These are phyloP conservation scores for Ocimum tenuiflorum DNA, from an alignment of 257 asterid genomes.

Conservation along the genomic window DNA sequence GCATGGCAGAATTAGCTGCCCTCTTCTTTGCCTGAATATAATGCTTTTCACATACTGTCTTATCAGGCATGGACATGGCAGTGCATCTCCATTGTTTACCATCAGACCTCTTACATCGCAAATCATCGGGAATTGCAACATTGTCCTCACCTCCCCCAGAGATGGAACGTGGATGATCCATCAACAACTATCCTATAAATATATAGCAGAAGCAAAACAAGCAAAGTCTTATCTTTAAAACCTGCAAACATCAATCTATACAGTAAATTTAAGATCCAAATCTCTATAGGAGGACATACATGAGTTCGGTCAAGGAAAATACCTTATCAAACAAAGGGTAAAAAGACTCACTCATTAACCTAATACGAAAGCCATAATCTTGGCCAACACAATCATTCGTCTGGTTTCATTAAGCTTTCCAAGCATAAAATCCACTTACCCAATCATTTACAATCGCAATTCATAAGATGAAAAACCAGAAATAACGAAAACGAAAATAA, in stretches of 20 bases:
- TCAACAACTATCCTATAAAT: conserved; percentile 21
- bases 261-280: background rate
- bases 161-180: conserved; percentile 72
- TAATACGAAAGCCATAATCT: background rate
- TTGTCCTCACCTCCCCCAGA: conserved; percentile 76
- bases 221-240: conserved; percentile 12
- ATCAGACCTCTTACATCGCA: conserved; percentile 98
- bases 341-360: background rate
- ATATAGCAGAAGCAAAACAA: conserved; percentile 12
- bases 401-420: background rate
- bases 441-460: background rate
- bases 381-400: background rate
- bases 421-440: background rate
- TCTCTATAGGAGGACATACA: background rate
- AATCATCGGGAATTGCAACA: conserved; percentile 82
- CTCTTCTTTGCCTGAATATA: conserved; percentile 99
- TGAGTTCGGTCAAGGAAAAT: background rate
- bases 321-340: background rate
- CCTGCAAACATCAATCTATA: conserved; percentile 21
- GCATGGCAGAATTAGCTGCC: conserved; percentile 97
- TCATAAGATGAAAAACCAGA: background rate
- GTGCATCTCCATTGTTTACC: conserved; percentile 99
- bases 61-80: conserved; percentile 99
- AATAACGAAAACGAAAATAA: background rate
- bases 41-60: conserved; percentile 98